Evolutionary conservation across 352 stramenopile species (phyloP), one percentile per base, ranked within the genome.

Genomic region (Phytophthora uliginosa): DNA sequence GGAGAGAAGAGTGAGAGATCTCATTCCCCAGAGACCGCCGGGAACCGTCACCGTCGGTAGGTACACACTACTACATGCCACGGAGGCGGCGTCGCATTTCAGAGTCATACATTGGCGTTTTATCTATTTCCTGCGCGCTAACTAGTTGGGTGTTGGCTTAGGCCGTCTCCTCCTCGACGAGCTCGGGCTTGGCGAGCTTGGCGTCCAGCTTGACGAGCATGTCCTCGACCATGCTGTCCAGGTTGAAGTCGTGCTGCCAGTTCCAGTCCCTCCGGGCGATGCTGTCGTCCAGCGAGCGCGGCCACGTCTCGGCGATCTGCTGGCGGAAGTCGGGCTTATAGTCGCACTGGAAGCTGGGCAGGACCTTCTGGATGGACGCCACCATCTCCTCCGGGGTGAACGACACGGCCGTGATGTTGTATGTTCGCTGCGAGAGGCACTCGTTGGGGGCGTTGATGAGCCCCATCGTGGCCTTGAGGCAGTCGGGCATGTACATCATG

Each of bases 401-500:
- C 34, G 88, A 97, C 66, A 97, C 80, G 45, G 91, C 92, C 28
- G 90, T 95, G 56, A 98, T 91, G 79, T 98, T 98, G 81, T 98
- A 98, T 48, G 90, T 86, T 31, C 93, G 88, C 69, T 97, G 91
- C 26, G 82, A 84, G n/a, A 98, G 84, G 60, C 65, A 79, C 17
- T 89, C 76, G 26, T 82, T 77, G 4, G 84, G 81, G 0, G 92
- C 92, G 63, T 95, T 80, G 42, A 98, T 77, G 22, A 98, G 79
- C 38, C 88, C 81, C 38, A 95, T 58, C 9, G 94, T 98, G 17
- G 88, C 92, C 68, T 95, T 94, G 31, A 98, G 80, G 61, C 89
- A 97, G 76, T 98, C 94, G 26, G 90, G 91, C 93, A 98, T 98
- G 91, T 98, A 98, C 90, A 98, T 98, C 93, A 98, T 98, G 28